Evolutionary conservation across 306 rosid species (phyloP), one percentile per base, ranked within the genome.

Genomic region (Fragaria iinumae): DNA sequence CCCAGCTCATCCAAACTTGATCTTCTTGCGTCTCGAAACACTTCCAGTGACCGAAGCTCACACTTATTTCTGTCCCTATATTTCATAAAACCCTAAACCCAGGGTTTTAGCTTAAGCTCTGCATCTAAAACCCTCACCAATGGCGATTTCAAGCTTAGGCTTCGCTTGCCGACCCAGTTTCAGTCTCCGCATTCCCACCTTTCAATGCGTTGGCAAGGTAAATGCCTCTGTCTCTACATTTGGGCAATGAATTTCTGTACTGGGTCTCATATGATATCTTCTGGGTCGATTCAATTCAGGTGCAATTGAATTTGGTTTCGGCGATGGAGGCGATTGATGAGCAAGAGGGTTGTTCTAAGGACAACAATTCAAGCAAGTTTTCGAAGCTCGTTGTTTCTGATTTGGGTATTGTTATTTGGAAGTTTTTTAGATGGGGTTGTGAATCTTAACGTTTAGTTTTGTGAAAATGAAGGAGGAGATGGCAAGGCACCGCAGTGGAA

Each of bases 401-500:
- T 74, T 23, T 57, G 69, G 59, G 66, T 44, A 77, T 71, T 57
- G 9, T 60, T 13, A 14, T 72, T 14, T 72, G 79, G 74, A 76
- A 12, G 36, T 32, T 32, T 32, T 32, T 20, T 3, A 32, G 29
- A 41, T 11, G 64, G 72, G 45, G 34, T 70, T 77, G 13, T 7
- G 11, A 69, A 59, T 44, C 20, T 18, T 16, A 47, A 43, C 41
- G n/a, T 38, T 6, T 17, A 41, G 55, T 13, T 60, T 53, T 17
- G 44, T 17, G 32, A 13, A 68, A 79, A 43, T 79, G 76, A 71
- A 80, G 87, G 79, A 38, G 80, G 79, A 43, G 79, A 80, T 55
- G 84, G 69, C 34, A 89, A 81, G 75, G 68, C 27, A 34, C 87
- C 72, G 0, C 57, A 60, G 20, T 91, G 94, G 93, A 93, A 86